Percentiles rank a stretch among this genome's conserved stretches.
Conservation (phyloP, 495 filamentous ascomycete genomes). For the Thozetella sp. region DNA sequence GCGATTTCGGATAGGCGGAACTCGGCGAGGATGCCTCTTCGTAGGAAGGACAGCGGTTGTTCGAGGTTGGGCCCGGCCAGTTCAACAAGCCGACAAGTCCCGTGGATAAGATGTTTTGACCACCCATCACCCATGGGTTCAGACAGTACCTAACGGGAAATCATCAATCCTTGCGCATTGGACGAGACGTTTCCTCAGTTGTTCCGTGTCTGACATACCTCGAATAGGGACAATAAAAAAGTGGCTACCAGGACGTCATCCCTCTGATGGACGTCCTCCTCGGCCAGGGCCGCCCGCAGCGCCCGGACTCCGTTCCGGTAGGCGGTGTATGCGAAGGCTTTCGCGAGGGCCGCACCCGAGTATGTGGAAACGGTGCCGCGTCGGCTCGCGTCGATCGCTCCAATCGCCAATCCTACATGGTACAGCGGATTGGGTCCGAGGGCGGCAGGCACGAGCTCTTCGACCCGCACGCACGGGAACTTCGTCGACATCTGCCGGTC, state of each 20-base stretch:
- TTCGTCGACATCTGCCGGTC: background rate
- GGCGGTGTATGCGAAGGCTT: background rate
- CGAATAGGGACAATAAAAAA: background rate
- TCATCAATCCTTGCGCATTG: no score
- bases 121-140: background rate
- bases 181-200: no score
- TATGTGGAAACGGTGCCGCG: background rate
- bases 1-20: background rate
- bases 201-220: no score
- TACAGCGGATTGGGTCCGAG: background rate
- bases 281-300: background rate
- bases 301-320: background rate
- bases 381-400: background rate
- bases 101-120: background rate
- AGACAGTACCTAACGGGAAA: background rate
- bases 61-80: background rate
- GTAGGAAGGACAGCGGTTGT: background rate
- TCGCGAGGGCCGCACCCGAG: background rate
- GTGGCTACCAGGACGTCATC: background rate
- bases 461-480: background rate
- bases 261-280: background rate
- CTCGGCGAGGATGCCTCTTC: background rate
- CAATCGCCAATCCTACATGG: background rate
- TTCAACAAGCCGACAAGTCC: background rate
- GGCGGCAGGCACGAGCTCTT: background rate